phyloP scores from a whole-genome alignment of 768 basidiomycete species.

The Filobasidium floriforme region DNA sequence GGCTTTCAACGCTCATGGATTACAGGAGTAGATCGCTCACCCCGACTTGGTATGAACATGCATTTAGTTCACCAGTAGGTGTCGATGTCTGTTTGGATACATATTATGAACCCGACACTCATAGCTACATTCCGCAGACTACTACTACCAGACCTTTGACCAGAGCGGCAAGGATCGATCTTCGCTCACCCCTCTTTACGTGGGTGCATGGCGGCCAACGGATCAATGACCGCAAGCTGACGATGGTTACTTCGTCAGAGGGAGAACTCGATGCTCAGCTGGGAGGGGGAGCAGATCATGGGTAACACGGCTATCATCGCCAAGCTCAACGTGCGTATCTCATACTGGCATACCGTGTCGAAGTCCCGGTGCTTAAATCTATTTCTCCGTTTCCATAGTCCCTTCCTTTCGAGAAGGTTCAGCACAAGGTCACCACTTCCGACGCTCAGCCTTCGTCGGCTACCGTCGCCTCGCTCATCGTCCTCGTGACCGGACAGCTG shows the following conservation, averaged over 20 bases:
- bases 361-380: neutral
- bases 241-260: slow-evolving; percentile 52
- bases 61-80: slow-evolving; percentile 39
- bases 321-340: slow-evolving; percentile 62
- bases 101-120: neutral
- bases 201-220: slow-evolving; percentile 49
- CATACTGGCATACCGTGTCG: neutral
- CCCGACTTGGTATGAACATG: neutral
- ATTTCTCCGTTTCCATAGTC: slow-evolving; percentile 46
- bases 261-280: slow-evolving; percentile 72
- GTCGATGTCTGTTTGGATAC: too few relatives aligned
- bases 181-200: slow-evolving; percentile 63
- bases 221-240: neutral
- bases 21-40: neutral
- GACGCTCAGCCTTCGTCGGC: slow-evolving; percentile 80
- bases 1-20: neutral
- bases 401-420: slow-evolving; percentile 73
- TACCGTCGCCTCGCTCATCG: slow-evolving; percentile 55
- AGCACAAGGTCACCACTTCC: slow-evolving; percentile 69
- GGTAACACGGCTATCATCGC: slow-evolving; percentile 56
- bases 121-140: slow-evolving; percentile 48
- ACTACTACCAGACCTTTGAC: slow-evolving; percentile 78
- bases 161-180: slow-evolving; percentile 48
- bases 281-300: slow-evolving; percentile 58
- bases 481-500: slow-evolving; percentile 82